Evolutionary conservation across 805 yeast species (phyloP), one percentile per base, ranked within the genome.

Genomic region (Candida hispaniensis): DNA sequence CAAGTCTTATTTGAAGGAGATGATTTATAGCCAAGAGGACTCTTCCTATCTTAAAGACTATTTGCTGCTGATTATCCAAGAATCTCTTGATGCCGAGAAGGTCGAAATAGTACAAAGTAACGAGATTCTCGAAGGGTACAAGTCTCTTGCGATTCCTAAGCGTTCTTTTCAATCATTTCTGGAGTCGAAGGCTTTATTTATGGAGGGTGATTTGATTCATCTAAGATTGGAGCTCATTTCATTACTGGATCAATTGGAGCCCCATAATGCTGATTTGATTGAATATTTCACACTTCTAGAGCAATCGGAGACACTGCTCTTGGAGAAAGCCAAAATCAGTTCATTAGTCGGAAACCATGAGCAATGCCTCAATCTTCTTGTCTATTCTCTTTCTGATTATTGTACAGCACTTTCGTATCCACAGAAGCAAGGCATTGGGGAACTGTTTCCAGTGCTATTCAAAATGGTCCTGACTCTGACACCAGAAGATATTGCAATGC

Each of bases 311-410:
- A n/a, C n/a, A n/a, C n/a, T n/a, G n/a, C n/a, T n/a, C n/a, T n/a
- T n/a, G n/a, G n/a, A n/a, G n/a, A n/a, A n/a, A n/a, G n/a, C n/a
- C n/a, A n/a, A n/a, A n/a, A n/a, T n/a, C n/a, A n/a, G n/a, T n/a
- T n/a, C n/a, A n/a, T n/a, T n/a, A n/a, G n/a, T n/a, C n/a, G 58
- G 58, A 5, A 43, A 49, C 6, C 59, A 57, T 38, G 56, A 49
- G 22, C 48, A 52, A 20, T 46, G 58, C 15, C 30, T 61, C 18
- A 51, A 49, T 12, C 43, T 52, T 14, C 46, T 61, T 26, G 50
- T 55, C 27, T 42, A 39, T n/a, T 41, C 43, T 2, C 39, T 57
- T 9, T 44, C 51, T 2, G 66, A 61, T 30, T 61, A 48, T 38
- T 44, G 48, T 5, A 44, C 55, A 4, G 51, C 61, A 2, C 40